Conservation (phyloP, 108 stramenopile genomes). For the Chaetoceros muelleri region DNA sequence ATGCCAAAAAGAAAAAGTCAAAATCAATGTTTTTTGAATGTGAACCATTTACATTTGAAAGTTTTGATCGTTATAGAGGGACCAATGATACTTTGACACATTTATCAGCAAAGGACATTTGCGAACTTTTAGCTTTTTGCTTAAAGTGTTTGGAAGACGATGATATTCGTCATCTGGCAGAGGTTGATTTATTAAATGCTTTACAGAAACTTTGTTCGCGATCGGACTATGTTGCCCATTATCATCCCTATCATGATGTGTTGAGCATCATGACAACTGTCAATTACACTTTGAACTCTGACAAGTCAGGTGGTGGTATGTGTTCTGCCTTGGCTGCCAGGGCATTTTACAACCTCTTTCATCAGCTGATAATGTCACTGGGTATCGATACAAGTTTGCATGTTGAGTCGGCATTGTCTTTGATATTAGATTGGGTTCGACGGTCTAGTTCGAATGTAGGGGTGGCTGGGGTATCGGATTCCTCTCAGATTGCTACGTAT, state of each 20-base stretch:
- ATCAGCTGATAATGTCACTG: slow-evolving; percentile 12
- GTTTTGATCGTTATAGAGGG: background rate
- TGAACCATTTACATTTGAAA: background rate
- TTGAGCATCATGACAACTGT: slow-evolving; percentile 34
- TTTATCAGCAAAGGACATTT: slow-evolving; percentile 10
- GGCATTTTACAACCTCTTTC: slow-evolving; percentile 20
- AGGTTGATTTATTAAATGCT: slow-evolving; percentile 43
- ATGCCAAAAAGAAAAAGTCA: background rate
- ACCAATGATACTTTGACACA: slow-evolving; percentile 1
- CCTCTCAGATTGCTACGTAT: slow-evolving; percentile 16
- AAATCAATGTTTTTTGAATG: background rate
- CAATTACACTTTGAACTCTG: slow-evolving; percentile 7
- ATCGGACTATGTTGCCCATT: slow-evolving; percentile 40
- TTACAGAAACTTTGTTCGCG: slow-evolving; percentile 44
- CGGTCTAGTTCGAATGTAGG: slow-evolving; percentile 2
- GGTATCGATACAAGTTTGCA: slow-evolving; percentile 19
- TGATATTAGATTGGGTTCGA: background rate
- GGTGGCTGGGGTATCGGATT: slow-evolving; percentile 25
- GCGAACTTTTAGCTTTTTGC: slow-evolving; percentile 31
- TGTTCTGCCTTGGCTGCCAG: slow-evolving; percentile 15
- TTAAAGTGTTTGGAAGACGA: slow-evolving; percentile 40
- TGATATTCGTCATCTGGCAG: slow-evolving; percentile 22
- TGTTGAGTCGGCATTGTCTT: background rate
- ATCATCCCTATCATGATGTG: slow-evolving; percentile 27
- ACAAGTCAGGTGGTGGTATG: background rate